Base-by-base conservation (phyloP, 2,329 filamentous ascomycete species). In the Fusarium hostae region DNA sequence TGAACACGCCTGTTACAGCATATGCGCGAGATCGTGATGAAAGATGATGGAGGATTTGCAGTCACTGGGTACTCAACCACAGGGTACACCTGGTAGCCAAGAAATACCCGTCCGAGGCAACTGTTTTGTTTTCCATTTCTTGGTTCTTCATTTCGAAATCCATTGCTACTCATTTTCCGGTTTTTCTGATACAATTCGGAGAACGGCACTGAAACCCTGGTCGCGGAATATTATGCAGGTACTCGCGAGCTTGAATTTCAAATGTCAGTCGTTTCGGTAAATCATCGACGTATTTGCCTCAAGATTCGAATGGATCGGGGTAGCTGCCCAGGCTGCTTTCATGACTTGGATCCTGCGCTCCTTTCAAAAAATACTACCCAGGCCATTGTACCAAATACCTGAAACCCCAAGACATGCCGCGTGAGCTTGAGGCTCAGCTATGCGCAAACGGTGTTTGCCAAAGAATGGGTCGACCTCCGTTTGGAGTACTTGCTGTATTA, bases 211-310 rank as follows among this genome's bases (percentile, higher is more conserved):
- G 52, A 59, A 50, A 51, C 57, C 68, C 66, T 66, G 62, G 54
- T 61, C 15, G 39, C 48, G 43, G 56, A 59, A 59, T 41, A 55
- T 56, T 55, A 70, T 71, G 68, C 68, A 70, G 68, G 67, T 70
- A 63, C 68, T 70, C 43, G 24, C 35, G 57, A 55, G 45, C 40
- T 62, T 54, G 22, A 55, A 35, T 41, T 9, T 47, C 20, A 20
- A 45, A 40, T 57, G 37, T 39, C 32, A 24, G n/a, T 41, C 37
- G 44, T 45, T 44, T 61, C 32, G 50, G 32, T 28, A n/a, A 40
- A 34, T 24, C 24, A 10, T 22, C 20, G 24, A 18, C 30, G 22
- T n/a, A n/a, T 39, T 35, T 28, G 43, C 51, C 32, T 44, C 39
- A 40, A 16, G 9, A 39, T 16, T n/a, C 41, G 39, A 37, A 37